Conservation (phyloP, 1,284 basidiomycete genomes). For the Tilletia horrida region DNA sequence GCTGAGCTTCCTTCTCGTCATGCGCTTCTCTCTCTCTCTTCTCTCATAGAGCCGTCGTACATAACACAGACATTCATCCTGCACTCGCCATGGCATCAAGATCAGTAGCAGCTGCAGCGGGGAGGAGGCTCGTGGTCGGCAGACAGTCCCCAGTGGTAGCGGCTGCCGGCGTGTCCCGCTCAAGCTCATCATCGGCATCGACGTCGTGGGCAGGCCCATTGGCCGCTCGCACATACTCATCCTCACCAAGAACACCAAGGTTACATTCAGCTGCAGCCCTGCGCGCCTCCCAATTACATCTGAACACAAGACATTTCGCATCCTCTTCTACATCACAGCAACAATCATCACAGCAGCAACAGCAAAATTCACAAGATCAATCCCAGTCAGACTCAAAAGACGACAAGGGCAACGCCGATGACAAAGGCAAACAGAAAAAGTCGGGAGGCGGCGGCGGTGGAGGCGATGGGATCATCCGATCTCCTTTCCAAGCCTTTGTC, state of each 20-base stretch:
- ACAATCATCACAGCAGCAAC: conserved; percentile 2
- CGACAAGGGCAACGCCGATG: background rate
- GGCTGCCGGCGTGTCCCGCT: too few species aligned
- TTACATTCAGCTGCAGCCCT: too few species aligned
- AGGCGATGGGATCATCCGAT: conserved; percentile 52
- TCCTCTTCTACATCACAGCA: background rate
- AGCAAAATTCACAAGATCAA: background rate
- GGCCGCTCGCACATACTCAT: background rate
- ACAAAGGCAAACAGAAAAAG: background rate
- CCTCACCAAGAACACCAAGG: conserved; percentile 7
- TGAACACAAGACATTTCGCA: too few species aligned
- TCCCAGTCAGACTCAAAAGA: background rate
- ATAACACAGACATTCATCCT: too few species aligned
- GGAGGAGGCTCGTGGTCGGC: background rate
- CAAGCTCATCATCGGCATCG: conserved; percentile 4
- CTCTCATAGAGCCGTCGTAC: too few species aligned
- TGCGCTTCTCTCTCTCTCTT: too few species aligned
- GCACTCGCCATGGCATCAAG: background rate
- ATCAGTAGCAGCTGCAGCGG: background rate
- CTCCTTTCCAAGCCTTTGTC: conserved; percentile 93
- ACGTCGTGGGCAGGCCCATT: background rate
- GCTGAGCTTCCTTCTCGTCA: too few species aligned
- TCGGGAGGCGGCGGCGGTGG: background rate
- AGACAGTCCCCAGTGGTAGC: too few species aligned
- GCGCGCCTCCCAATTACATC: too few species aligned